phyloP scores from a whole-genome alignment of 306 rosid genomes.

The Parietaria judaica region DNA sequence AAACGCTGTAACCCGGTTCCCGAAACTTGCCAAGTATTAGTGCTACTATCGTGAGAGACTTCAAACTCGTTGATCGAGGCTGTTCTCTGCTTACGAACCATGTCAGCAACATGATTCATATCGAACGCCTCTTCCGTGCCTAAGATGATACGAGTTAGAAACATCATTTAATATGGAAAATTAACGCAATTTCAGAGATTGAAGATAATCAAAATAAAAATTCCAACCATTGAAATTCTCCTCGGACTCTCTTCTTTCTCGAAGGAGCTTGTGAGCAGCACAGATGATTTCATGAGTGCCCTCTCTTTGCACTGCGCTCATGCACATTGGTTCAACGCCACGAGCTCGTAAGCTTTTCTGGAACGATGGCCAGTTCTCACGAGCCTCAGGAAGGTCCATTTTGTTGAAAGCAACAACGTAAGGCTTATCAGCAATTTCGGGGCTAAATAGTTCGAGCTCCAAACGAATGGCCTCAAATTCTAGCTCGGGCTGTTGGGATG shows the following conservation, averaged over 20 bases:
- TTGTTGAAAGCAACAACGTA: slow-evolving; percentile 78
- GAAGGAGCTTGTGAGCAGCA: slow-evolving; percentile 61
- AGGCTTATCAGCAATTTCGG: slow-evolving; percentile 89
- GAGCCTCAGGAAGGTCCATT: slow-evolving; percentile 97
- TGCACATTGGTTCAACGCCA: slow-evolving; percentile 69
- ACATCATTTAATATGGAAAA: slow-evolving; percentile 4
- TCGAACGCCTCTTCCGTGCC: slow-evolving; percentile 38
- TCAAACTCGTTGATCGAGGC: slow-evolving; percentile 79
- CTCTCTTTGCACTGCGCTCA: slow-evolving; percentile 77
- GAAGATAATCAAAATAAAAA: slow-evolving; percentile 14
- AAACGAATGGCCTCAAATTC: slow-evolving; percentile 93
- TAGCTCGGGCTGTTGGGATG: slow-evolving; percentile 77
- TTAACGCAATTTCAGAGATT: slow-evolving; percentile 4
- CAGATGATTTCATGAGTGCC: slow-evolving; percentile 68
- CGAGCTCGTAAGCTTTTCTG: slow-evolving; percentile 54
- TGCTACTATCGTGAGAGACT: slow-evolving; percentile 46
- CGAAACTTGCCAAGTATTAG: slow-evolving; percentile 63
- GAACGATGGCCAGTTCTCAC: slow-evolving; percentile 72
- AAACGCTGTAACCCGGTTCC: slow-evolving; percentile 91
- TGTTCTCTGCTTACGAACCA: slow-evolving; percentile 58
- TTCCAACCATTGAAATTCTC: slow-evolving; percentile 48
- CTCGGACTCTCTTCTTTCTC: slow-evolving; percentile 36
- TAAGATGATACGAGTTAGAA: slow-evolving; percentile 27
- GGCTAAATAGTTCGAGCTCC: slow-evolving; percentile 81
- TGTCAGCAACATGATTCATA: slow-evolving; percentile 63